A percentile compares a stretch with the other conserved stretches of the same genome.
phyloP scores from a whole-genome alignment of 2,329 filamentous ascomycete species.

The Taxawa tesnikishii region DNA sequence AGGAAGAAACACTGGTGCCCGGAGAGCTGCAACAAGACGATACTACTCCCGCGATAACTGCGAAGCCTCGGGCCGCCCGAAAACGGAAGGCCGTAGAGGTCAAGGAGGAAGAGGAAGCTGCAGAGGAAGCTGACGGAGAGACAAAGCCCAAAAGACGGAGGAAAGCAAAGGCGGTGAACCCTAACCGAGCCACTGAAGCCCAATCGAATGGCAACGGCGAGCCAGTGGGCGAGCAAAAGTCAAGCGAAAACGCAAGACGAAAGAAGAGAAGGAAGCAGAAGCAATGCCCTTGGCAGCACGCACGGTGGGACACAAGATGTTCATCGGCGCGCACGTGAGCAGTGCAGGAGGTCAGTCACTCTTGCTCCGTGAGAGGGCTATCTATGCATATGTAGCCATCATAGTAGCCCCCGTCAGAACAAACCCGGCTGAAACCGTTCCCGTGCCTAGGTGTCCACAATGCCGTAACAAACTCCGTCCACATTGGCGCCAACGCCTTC shows the following conservation, averaged over 20 bases:
- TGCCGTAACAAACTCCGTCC: slow-evolving; percentile 43
- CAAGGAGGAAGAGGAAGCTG: slow-evolving; percentile 4
- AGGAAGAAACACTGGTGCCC: too few species aligned
- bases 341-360: slow-evolving; percentile 60
- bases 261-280: slow-evolving; percentile 43
- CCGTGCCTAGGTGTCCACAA: slow-evolving; percentile 73
- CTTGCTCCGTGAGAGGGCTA: too few species aligned
- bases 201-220: not conserved
- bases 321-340: slow-evolving; percentile 86
- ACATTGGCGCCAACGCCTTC: slow-evolving; percentile 68
- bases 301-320: slow-evolving; percentile 62
- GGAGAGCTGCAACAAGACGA: slow-evolving; percentile 6
- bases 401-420: too few species aligned
- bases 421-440: not conserved
- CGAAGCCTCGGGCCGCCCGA: slow-evolving; percentile 7
- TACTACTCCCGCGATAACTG: slow-evolving; percentile 5
- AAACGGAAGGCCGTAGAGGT: slow-evolving; percentile 6
- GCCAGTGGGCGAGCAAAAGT: slow-evolving; percentile 11
- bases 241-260: slow-evolving; percentile 39
- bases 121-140: not conserved
- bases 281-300: slow-evolving; percentile 56
- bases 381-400: too few species aligned
- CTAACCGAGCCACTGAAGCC: not conserved
- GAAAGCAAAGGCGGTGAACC: slow-evolving; percentile 1
- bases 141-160: not conserved